phyloP scores from a whole-genome alignment of 192 early-diverging fungal genomes.

The Linnemannia zychae region DNA sequence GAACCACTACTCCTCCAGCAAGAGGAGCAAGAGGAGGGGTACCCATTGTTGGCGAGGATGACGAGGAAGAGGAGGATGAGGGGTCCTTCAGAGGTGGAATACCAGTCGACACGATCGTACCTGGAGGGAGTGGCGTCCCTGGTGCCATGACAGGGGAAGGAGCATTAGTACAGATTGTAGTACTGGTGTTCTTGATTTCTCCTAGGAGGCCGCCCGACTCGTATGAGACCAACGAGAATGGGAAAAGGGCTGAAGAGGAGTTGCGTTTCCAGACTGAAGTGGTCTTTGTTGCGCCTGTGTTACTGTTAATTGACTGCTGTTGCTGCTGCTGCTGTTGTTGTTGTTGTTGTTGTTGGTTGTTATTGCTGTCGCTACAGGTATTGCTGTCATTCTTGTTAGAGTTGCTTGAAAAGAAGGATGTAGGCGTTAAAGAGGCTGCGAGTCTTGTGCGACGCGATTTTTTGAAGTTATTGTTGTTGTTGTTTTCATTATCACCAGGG shows the following conservation, averaged over 20 bases:
- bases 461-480: background rate
- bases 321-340: background rate
- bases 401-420: background rate
- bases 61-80: background rate
- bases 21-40: too few species aligned
- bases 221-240: conserved; percentile 41
- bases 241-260: conserved; percentile 29
- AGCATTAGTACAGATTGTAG: conserved; percentile 23
- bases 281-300: background rate
- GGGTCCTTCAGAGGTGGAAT: conserved; percentile 2
- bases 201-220: conserved; percentile 40
- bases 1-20: too few species aligned
- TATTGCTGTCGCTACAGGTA: background rate
- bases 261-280: conserved; percentile 29
- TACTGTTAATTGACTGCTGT: too few species aligned
- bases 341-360: background rate
- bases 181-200: conserved; percentile 33
- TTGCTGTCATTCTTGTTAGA: background rate
- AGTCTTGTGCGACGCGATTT: conserved; percentile 11
- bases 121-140: conserved; percentile 31
- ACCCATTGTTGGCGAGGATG: background rate
- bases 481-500: too few species aligned
- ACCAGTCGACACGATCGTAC: conserved; percentile 25
- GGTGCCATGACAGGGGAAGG: conserved; percentile 27
- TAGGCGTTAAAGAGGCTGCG: conserved; percentile 1